These are phyloP conservation scores for Astrothelium subdiscretum DNA, from an alignment of 495 filamentous ascomycete genomes.

Conservation along the genomic window DNA sequence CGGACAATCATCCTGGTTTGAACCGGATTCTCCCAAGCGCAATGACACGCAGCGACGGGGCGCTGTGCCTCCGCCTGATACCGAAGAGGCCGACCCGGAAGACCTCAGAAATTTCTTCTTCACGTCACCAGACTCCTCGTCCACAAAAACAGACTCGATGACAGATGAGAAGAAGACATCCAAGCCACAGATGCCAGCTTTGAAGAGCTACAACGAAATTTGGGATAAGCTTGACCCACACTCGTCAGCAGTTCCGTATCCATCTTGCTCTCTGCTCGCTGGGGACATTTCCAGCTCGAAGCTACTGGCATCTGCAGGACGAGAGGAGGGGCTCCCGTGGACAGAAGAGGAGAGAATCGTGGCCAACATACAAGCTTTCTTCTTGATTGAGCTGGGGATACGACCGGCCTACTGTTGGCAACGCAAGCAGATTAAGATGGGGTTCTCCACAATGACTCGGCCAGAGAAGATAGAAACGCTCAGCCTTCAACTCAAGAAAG, in stretches of 20 bases:
- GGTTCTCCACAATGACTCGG: neutral
- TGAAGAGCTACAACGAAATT: neutral
- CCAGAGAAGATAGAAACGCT: neutral
- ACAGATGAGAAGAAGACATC: neutral
- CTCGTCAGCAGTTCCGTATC: neutral
- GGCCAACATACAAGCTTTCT: neutral
- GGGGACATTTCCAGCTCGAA: neutral
- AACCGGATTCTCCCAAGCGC: neutral
- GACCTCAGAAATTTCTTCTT: neutral
- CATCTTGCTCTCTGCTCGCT: neutral
- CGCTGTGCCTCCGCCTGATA: neutral
- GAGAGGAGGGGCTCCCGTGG: neutral
- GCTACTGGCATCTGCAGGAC: neutral
- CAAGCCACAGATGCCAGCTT: no score
- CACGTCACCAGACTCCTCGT: neutral
- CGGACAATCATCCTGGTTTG: neutral
- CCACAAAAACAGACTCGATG: neutral
- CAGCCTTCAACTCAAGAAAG: neutral
- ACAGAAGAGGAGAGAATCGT: neutral
- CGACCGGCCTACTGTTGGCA: neutral
- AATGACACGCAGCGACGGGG: neutral
- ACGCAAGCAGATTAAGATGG: neutral
- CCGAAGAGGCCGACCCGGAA: neutral
- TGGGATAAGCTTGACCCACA: neutral
- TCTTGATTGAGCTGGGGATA: neutral